Base-by-base conservation (phyloP, 2,329 filamentous ascomycete species). In the Alternaria atra region DNA sequence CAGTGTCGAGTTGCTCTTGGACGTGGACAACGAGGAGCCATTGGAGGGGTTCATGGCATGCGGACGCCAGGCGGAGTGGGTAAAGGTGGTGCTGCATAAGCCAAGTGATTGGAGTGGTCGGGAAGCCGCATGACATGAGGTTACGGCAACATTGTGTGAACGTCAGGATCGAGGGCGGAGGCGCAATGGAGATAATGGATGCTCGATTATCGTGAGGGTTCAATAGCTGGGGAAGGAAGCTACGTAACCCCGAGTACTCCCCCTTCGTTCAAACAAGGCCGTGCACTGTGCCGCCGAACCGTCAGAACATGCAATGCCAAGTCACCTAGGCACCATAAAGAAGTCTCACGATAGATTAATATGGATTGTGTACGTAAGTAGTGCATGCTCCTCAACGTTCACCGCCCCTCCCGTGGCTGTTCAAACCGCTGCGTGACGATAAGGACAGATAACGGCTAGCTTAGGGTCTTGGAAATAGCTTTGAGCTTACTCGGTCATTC, bases 1-100 rank as follows among this genome's bases (percentile, higher is more conserved):
- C 55, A 85, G 72, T 32, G 81, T 80, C 59, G 79, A 80, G 74
- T 73, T 79, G 69, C 78, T 80, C 71, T 80, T 74, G 67, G 78
- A 77, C 51, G 73, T 73, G 64, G 74, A 72, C 63, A 72, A 63
- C 62, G 70, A 71, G 57, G 76, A 70, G 68, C 71, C 76, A 78
- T 77, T 79, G 72, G 77, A 73, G 73, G 75, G 74, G 75, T 74
- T 72, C 76, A 79, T 80, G 73, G 75, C 75, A 71, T 73, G 69
- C 63, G 67, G 67, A 68, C 72, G 73, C 73, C 74, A 68, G 66
- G 71, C 66, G 69, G 68, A 65, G 67, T 65, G 55, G 75, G 69
- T 67, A 70, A 63, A 57, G 63, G 65, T 63, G 72, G 75, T 77
- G 73, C 74, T 74, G 75, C 77, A 79, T 79, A 74, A 66, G 75